Evolutionary conservation across 192 early-diverging fungal genomes (phyloP).

Genomic region (Powellomyces hirtus): DNA sequence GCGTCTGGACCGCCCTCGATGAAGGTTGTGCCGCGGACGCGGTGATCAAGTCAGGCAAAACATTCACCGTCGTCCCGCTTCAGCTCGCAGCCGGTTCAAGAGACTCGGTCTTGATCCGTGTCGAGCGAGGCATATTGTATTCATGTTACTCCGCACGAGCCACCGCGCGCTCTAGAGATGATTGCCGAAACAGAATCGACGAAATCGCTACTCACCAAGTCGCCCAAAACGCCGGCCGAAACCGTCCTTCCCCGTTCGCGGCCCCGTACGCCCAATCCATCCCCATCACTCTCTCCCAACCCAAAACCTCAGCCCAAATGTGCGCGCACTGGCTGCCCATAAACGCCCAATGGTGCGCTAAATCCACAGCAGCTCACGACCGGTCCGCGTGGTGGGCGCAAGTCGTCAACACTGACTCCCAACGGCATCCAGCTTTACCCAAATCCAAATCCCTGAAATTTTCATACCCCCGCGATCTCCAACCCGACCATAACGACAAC

Average conservation of each 20-base stretch:
- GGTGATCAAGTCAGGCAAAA: background rate
- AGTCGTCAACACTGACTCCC: background rate
- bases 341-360: background rate
- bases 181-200: background rate
- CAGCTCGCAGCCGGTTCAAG: background rate
- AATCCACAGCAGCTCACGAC: background rate
- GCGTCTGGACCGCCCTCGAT: conserved; percentile 12
- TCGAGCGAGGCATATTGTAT: background rate
- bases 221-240: background rate
- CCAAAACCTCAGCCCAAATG: background rate
- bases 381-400: background rate
- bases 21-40: conserved; percentile 16
- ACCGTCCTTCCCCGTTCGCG: background rate
- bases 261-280: background rate
- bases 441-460: background rate
- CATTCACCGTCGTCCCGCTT: background rate
- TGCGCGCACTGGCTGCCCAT: background rate
- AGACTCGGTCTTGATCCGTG: background rate
- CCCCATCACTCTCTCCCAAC: background rate
- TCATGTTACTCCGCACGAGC: background rate
- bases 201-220: background rate
- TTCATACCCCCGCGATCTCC: background rate
- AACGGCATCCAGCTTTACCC: background rate
- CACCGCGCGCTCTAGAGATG: too few species aligned
- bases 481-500: background rate